Conservation (phyloP, 108 stramenopile species). For the Skeletonema marinoi region DNA sequence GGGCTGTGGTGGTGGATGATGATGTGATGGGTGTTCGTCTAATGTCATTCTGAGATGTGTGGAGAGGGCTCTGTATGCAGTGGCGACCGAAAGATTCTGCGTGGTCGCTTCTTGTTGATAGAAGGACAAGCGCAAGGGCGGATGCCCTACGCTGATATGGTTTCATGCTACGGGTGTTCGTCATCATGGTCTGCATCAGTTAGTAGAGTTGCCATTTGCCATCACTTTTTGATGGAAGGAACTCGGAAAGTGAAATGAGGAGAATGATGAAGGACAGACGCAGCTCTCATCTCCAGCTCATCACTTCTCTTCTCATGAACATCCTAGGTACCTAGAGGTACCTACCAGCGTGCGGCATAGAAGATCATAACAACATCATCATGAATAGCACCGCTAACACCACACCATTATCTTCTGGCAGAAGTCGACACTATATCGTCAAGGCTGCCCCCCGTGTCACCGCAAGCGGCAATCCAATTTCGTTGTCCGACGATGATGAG, state of each 20-base stretch:
- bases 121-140: not conserved
- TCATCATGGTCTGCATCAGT: not conserved
- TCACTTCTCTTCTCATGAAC: no score
- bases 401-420: not conserved
- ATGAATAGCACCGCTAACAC: not conserved
- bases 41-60: not conserved
- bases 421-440: not conserved
- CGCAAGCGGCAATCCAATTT: slow-evolving; percentile 19
- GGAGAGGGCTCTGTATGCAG: slow-evolving; percentile 1
- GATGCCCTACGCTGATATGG: not conserved
- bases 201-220: no score
- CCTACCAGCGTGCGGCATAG: no score
- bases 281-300: not conserved
- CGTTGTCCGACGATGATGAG: slow-evolving; percentile 10
- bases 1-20: not conserved
- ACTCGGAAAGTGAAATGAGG: not conserved
- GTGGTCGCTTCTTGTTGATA: not conserved
- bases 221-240: not conserved
- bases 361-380: no score
- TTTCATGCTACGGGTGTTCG: not conserved
- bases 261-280: not conserved
- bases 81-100: not conserved
- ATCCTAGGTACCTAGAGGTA: no score
- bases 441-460: slow-evolving; percentile 7
- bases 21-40: not conserved